Conservation (phyloP, 139 green algal species). For the Yamagishiella unicocca region DNA sequence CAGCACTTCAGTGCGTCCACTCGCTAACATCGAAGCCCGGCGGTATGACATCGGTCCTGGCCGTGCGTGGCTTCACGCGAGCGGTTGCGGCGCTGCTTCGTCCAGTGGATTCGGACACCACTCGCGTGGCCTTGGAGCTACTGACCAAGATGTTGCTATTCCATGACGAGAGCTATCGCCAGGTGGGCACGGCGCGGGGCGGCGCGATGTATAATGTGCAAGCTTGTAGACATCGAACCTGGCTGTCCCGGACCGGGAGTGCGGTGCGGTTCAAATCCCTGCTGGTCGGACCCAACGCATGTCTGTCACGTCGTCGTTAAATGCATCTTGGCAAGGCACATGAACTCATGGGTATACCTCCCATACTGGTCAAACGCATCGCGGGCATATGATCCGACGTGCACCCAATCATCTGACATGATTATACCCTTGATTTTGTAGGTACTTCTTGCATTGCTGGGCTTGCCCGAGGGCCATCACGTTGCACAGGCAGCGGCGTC, state of each 20-base stretch:
- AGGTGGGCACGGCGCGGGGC: background rate
- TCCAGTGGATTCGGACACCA: slow-evolving; percentile 10
- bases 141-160: slow-evolving; percentile 22
- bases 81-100: slow-evolving; percentile 11
- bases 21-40: slow-evolving; percentile 9
- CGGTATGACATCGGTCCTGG: slow-evolving; percentile 33
- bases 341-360: too few relatives aligned
- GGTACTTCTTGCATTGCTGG: slow-evolving; percentile 36
- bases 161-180: slow-evolving; percentile 3
- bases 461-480: background rate
- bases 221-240: too few relatives aligned
- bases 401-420: too few relatives aligned
- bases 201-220: too few relatives aligned
- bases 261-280: too few relatives aligned
- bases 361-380: too few relatives aligned
- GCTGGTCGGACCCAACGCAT: too few relatives aligned
- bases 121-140: slow-evolving; percentile 14
- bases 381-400: too few relatives aligned
- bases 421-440: too few relatives aligned
- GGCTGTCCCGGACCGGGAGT: too few relatives aligned
- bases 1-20: slow-evolving; percentile 27
- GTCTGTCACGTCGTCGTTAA: too few relatives aligned
- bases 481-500: background rate
- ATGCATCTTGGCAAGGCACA: too few relatives aligned
- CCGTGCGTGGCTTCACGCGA: slow-evolving; percentile 9